phyloP scores from a whole-genome alignment of 768 basidiomycete species.

The Boletellus emodensis region DNA sequence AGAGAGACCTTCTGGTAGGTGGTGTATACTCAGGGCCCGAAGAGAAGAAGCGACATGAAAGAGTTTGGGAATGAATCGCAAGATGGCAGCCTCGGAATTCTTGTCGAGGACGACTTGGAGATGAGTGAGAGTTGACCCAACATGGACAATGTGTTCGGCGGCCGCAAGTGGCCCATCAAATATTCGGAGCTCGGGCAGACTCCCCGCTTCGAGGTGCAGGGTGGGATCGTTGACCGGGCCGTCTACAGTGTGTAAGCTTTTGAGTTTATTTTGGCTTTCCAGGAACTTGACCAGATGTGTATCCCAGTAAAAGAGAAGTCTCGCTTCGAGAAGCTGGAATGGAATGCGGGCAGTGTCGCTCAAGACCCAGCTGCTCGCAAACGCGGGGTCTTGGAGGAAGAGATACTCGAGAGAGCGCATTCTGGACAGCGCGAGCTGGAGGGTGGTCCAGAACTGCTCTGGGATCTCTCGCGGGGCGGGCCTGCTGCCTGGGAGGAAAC shows the following conservation, averaged over 20 bases:
- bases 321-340: conserved; percentile 49
- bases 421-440: conserved; percentile 41
- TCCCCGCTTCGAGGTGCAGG: conserved; percentile 27
- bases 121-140: conserved; percentile 39
- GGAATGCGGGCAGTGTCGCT: conserved; percentile 34
- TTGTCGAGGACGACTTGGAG: conserved; percentile 43
- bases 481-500: conserved; percentile 36
- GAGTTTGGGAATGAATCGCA: conserved; percentile 33
- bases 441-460: conserved; percentile 40
- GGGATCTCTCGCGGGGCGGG: conserved; percentile 21
- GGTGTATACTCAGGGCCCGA: conserved; percentile 34
- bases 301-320: conserved; percentile 50
- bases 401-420: conserved; percentile 46
- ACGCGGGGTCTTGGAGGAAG: conserved; percentile 37
- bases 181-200: conserved; percentile 38
- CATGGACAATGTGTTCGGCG: conserved; percentile 36
- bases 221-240: conserved; percentile 22
- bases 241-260: conserved; percentile 32
- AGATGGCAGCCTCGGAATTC: conserved; percentile 29
- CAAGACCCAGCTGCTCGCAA: conserved; percentile 44
- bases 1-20: conserved; percentile 32
- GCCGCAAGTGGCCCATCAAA: conserved; percentile 47
- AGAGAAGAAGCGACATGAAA: conserved; percentile 27
- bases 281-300: conserved; percentile 44
- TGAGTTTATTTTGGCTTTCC: conserved; percentile 42